Conservation (phyloP, 495 filamentous ascomycete species). For the Aspergillus nidulans region DNA sequence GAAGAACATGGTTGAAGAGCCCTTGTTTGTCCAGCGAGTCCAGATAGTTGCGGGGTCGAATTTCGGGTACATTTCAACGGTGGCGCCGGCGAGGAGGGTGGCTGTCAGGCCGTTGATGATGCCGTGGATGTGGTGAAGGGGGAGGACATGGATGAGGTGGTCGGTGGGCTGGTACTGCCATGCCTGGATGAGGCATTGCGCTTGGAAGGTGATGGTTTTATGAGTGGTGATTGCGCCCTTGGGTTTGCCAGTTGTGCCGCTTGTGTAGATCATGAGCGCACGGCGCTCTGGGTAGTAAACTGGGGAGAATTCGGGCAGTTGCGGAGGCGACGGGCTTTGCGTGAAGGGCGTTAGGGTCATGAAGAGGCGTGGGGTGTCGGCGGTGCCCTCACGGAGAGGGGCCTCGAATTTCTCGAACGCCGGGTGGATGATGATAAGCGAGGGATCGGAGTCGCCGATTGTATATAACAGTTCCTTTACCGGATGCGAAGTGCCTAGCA, state of each 20-base stretch:
- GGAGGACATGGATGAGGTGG: slow-evolving; percentile 42
- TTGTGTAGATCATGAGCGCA: slow-evolving; percentile 46
- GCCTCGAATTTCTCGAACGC: slow-evolving; percentile 32
- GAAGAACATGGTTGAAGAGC: slow-evolving; percentile 42
- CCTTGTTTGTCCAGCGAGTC: slow-evolving; percentile 35
- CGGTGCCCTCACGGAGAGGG: slow-evolving; percentile 25
- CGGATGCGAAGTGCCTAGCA: slow-evolving; percentile 43
- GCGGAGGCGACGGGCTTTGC: slow-evolving; percentile 10
- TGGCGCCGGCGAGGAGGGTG: slow-evolving; percentile 34
- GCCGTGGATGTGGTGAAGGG: slow-evolving; percentile 42
- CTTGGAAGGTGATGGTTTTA: slow-evolving; percentile 43
- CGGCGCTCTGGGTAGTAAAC: slow-evolving; percentile 26
- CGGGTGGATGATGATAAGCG: slow-evolving; percentile 39
- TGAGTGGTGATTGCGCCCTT: slow-evolving; percentile 45
- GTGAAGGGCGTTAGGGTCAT: slow-evolving; percentile 31
- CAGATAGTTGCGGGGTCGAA: slow-evolving; percentile 44
- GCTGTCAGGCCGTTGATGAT: slow-evolving; percentile 41
- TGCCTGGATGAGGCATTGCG: slow-evolving; percentile 32
- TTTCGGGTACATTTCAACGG: slow-evolving; percentile 43
- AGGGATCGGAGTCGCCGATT: slow-evolving; percentile 40
- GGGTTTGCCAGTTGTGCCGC: slow-evolving; percentile 41
- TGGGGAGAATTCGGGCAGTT: slow-evolving; percentile 29
- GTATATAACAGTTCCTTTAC: slow-evolving; percentile 41
- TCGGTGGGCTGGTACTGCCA: slow-evolving; percentile 35
- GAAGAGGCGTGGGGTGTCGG: slow-evolving; percentile 23